A percentile compares a stretch with the other conserved stretches of the same genome.
Conservation (phyloP, 1,139 yeast species). For the Yamadazyma atlantica region DNA sequence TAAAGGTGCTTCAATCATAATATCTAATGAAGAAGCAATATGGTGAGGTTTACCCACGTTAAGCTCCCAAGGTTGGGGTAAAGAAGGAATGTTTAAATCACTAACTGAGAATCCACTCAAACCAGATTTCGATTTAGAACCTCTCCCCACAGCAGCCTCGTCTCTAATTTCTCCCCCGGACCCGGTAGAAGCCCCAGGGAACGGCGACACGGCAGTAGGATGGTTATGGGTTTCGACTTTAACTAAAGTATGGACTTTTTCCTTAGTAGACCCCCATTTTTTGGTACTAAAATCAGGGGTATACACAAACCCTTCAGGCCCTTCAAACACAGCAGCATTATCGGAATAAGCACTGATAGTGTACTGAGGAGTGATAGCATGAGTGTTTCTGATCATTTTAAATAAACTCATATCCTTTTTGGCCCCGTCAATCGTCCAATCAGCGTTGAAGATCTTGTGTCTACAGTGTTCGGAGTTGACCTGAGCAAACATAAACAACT, state of each 20-base stretch:
- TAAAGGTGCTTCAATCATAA: constrained; percentile 95
- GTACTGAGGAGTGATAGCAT: constrained; percentile 71
- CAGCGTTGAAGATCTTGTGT: constrained; percentile 98
- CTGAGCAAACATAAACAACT: constrained; percentile 98
- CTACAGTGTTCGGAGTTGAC: constrained; percentile 99
- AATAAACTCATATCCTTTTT: constrained; percentile 74
- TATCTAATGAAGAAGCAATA: constrained; percentile 89
- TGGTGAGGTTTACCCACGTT: constrained; percentile 86
- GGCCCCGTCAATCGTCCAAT: constrained; percentile 92
- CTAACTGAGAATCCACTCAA: constrained; percentile 90
- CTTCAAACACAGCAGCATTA: constrained; percentile 97
- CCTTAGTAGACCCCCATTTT: constrained; percentile 73
- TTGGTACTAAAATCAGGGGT: constrained; percentile 76
- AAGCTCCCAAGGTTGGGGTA: constrained; percentile 93
- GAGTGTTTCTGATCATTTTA: constrained; percentile 96
- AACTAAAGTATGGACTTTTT: constrained; percentile 82
- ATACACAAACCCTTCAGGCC: constrained; percentile 70
- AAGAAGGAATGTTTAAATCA: constrained; percentile 82
- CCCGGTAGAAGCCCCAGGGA: constrained; percentile 99
- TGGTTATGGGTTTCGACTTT: constrained; percentile 99
- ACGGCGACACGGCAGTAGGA: constrained; percentile 98
- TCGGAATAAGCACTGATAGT: constrained; percentile 96
- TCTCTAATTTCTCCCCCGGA: constrained; percentile 99
- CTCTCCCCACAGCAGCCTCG: constrained; percentile 99
- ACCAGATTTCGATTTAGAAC: constrained; percentile 96